Percentiles rank a stretch among this genome's conserved stretches.
These are phyloP conservation scores for Brasenia schreberi DNA, from an alignment of 164 flowering plant genomes.

Conservation along the genomic window DNA sequence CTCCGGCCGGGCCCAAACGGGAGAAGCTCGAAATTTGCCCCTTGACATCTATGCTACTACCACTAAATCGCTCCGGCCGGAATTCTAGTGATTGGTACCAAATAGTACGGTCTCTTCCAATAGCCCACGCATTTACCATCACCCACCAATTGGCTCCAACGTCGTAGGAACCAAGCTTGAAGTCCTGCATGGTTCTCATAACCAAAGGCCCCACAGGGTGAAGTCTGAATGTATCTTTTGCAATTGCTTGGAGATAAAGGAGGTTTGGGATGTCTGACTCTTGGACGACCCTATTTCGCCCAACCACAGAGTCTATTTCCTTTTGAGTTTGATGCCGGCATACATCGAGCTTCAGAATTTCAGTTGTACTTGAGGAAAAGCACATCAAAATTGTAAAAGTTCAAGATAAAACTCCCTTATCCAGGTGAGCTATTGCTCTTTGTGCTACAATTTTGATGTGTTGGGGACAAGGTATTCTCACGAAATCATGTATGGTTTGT, in stretches of 20 bases:
- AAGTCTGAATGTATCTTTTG: conserved; percentile 43
- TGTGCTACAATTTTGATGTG: too few relatives aligned
- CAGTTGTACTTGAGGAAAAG: too few relatives aligned
- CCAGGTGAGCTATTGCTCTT: too few relatives aligned
- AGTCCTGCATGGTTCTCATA: conserved; percentile 19
- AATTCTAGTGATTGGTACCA: conserved; percentile 50
- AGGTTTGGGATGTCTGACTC: conserved; percentile 28
- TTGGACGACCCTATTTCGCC: conserved; percentile 20
- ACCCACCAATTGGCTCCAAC: conserved; percentile 22
- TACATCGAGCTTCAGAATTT: too few relatives aligned
- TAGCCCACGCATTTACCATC: conserved; percentile 41
- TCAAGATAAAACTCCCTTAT: too few relatives aligned
- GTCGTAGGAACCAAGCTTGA: conserved; percentile 25
- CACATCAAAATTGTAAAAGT: too few relatives aligned
- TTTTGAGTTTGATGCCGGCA: too few relatives aligned
- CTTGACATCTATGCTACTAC: conserved; percentile 8
- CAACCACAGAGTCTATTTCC: conserved; percentile 28
- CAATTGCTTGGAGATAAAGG: conserved; percentile 32
- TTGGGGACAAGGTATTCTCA: too few relatives aligned
- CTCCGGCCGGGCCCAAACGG: conserved; percentile 53
- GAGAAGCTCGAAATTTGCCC: conserved; percentile 34
- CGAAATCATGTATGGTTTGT: too few relatives aligned
- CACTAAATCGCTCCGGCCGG: conserved; percentile 45
- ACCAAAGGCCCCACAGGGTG: conserved; percentile 45
- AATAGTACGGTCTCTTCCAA: conserved; percentile 37